phyloP scores from a whole-genome alignment of 73 alveolate species.

The Uronychia binucleata region DNA sequence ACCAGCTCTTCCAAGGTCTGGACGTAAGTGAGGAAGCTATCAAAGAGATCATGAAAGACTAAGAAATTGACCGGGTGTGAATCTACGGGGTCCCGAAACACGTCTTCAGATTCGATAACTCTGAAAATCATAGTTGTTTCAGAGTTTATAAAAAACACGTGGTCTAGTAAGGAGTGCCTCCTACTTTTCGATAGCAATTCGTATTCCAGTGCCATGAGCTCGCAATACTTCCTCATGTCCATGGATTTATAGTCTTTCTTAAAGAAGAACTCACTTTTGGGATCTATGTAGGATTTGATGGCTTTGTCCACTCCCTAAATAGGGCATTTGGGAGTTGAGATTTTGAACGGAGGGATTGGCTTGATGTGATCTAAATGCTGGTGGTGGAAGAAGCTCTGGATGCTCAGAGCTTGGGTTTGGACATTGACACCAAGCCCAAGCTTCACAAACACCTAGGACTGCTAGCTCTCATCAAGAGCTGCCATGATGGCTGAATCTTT shows the following conservation, averaged over 20 bases:
- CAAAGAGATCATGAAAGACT: constrained; percentile 26
- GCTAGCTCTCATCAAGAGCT: not conserved
- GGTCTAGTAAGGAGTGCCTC: not conserved
- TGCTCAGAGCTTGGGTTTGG: not conserved
- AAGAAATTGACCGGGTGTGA: constrained; percentile 5
- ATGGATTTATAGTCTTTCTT: not conserved
- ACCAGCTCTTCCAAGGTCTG: constrained; percentile 7
- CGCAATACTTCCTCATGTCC: constrained; percentile 38
- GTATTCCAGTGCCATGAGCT: not conserved
- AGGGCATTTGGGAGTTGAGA: not conserved
- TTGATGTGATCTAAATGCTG: not conserved
- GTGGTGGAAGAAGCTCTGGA: not conserved
- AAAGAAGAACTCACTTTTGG: not conserved
- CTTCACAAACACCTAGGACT: not conserved
- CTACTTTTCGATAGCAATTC: not conserved
- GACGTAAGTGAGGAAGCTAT: constrained; percentile 16
- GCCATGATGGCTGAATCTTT: not conserved
- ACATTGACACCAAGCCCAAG: not conserved
- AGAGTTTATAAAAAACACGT: constrained; percentile 17
- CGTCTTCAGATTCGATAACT: not conserved
- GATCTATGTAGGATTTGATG: not conserved
- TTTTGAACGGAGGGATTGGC: not conserved
- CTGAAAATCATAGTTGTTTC: constrained; percentile 32
- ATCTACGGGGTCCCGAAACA: not conserved
- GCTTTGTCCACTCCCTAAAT: not conserved